These are phyloP conservation scores for Vachellia pachyceras DNA, from an alignment of 306 rosid species.

Conservation along the genomic window DNA sequence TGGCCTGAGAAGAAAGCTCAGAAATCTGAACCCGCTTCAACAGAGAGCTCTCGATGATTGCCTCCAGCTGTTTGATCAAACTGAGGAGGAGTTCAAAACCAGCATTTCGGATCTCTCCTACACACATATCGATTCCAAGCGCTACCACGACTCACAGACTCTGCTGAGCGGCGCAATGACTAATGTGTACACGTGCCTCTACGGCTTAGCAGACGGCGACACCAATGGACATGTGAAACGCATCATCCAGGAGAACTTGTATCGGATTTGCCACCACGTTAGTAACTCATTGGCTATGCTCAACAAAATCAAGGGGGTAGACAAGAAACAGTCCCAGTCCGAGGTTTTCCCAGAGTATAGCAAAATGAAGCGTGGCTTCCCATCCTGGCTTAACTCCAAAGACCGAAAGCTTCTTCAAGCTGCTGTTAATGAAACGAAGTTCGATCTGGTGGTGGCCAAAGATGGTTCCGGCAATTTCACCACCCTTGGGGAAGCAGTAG, in stretches of 20 bases:
- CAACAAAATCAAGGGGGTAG: conserved; percentile 54
- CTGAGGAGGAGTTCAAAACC: conserved; percentile 48
- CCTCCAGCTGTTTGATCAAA: conserved; percentile 66
- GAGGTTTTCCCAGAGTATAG: conserved; percentile 48
- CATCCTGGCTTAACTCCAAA: conserved; percentile 61
- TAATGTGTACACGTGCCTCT: conserved; percentile 80
- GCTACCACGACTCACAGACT: conserved; percentile 57
- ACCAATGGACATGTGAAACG: conserved; percentile 44
- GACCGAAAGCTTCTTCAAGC: conserved; percentile 63
- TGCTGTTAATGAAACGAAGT: conserved; percentile 44
- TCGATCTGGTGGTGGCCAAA: conserved; percentile 70
- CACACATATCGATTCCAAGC: conserved; percentile 29
- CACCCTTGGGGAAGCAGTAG: conserved; percentile 68
- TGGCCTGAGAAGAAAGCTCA: conserved; percentile 40
- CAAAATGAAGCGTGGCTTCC: conserved; percentile 58
- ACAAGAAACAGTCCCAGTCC: conserved; percentile 1
- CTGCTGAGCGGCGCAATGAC: conserved; percentile 83
- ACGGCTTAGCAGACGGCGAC: conserved; percentile 56
- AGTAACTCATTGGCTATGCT: conserved; percentile 77
- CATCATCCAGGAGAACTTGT: conserved; percentile 41
- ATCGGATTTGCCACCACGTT: conserved; percentile 55
- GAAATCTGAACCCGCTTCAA: conserved; percentile 38
- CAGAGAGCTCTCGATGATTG: conserved; percentile 75
- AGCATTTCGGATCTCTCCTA: conserved; percentile 53
- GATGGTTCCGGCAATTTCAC: conserved; percentile 88